Evolutionary conservation across 768 basidiomycete species (phyloP).

Genomic region (Cystobasidium ongulense): DNA sequence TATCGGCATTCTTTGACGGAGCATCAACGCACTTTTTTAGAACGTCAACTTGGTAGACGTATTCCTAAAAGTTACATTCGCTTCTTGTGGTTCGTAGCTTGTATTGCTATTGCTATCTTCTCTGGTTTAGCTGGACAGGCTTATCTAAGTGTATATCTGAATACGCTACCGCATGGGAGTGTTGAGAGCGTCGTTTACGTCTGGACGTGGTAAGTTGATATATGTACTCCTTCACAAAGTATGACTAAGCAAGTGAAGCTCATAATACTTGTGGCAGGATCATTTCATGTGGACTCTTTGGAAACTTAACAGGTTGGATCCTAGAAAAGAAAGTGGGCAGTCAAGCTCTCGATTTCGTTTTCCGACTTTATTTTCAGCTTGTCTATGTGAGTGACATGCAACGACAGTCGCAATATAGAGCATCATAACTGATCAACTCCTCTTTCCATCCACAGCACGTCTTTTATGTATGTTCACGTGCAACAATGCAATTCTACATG

Average conservation of each 20-base stretch:
- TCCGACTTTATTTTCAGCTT: constrained; percentile 41
- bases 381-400: constrained; percentile 1
- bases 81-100: constrained; percentile 49
- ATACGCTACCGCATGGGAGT: constrained; percentile 47
- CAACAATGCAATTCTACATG: too few relatives aligned
- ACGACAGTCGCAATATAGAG: neutral
- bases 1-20: constrained; percentile 46
- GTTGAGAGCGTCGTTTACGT: constrained; percentile 49
- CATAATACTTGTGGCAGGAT: constrained; percentile 35
- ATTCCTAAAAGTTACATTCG: constrained; percentile 48
- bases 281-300: constrained; percentile 41
- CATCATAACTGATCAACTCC: constrained; percentile 30
- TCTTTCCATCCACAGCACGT: constrained; percentile 38
- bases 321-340: constrained; percentile 47
- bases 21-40: constrained; percentile 46
- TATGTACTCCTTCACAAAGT: neutral
- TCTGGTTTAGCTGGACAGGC: constrained; percentile 49
- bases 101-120: constrained; percentile 46
- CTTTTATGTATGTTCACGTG: constrained; percentile 6
- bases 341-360: constrained; percentile 47
- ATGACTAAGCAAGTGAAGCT: too few relatives aligned
- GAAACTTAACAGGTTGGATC: constrained; percentile 45
- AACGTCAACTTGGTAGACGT: constrained; percentile 42
- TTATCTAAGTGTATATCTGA: constrained; percentile 47
- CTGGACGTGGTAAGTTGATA: constrained; percentile 46